Conservation (phyloP, 208 protist genomes). For the Herpetomonas samuelpessoai region DNA sequence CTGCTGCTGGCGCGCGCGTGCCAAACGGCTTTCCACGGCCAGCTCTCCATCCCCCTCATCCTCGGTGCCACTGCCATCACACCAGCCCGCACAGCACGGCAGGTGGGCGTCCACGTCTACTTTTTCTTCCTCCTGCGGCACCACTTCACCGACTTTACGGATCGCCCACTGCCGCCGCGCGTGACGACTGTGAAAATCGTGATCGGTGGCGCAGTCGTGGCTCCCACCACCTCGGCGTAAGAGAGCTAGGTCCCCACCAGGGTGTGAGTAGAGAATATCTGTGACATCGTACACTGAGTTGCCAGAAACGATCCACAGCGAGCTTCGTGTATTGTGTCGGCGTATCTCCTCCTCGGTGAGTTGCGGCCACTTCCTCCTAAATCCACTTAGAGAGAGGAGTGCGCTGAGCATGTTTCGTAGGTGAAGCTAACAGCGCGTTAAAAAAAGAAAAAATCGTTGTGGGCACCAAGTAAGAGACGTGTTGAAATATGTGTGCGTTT, state of each 20-base stretch:
- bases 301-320: conserved; percentile 75
- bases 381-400: conserved; percentile 27
- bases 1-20: neutral
- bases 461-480: no score
- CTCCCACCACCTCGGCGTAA: conserved; percentile 62
- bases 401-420: conserved; percentile 3
- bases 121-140: conserved; percentile 10
- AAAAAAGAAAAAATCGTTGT: conserved; percentile 3
- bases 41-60: neutral
- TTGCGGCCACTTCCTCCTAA: conserved; percentile 47
- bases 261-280: conserved; percentile 49
- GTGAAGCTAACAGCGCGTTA: neutral
- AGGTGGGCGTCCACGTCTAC: neutral
- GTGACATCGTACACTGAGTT: conserved; percentile 84
- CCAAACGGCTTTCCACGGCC: no score
- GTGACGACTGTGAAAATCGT: conserved; percentile 64
- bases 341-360: conserved; percentile 64
- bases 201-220: conserved; percentile 61
- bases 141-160: conserved; percentile 65
- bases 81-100: neutral
- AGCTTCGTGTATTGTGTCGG: conserved; percentile 55
- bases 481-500: no score
- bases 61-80: neutral
- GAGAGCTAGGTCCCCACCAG: conserved; percentile 61
- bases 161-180: conserved; percentile 44